Percentiles rank a stretch among this genome's conserved stretches.
These are phyloP conservation scores for Solanum hybrid DNA, from an alignment of 305 asterid genomes.

Conservation along the genomic window DNA sequence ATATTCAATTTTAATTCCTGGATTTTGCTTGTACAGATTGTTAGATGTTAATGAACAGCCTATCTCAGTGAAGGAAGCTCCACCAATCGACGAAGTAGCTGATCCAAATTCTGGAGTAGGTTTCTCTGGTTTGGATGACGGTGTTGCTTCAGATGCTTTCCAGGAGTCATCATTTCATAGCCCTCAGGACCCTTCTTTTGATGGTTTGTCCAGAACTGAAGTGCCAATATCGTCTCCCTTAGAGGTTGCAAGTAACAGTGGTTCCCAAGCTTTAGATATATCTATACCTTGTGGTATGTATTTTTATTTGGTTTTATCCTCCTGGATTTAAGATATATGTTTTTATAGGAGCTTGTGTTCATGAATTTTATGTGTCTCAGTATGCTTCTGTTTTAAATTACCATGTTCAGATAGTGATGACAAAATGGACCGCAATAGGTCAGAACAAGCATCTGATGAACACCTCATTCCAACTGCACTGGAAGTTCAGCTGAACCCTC, in stretches of 20 bases:
- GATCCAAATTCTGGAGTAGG: not conserved
- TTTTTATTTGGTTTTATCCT: not conserved
- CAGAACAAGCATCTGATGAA: slow-evolving; percentile 25
- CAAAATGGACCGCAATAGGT: slow-evolving; percentile 27
- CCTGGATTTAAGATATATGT: not conserved
- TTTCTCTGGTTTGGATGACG: not conserved
- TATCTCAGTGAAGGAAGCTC: not conserved
- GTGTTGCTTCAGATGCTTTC: not conserved
- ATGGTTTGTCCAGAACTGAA: not conserved
- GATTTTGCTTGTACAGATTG: not conserved
- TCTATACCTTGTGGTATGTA: slow-evolving; percentile 31
- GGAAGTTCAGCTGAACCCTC: not conserved
- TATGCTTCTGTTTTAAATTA: slow-evolving; percentile 6
- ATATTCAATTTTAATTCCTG: not conserved
- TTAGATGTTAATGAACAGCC: slow-evolving; percentile 6
- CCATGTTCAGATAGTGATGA: slow-evolving; percentile 26
- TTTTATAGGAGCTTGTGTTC: not conserved
- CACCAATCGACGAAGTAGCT: not conserved
- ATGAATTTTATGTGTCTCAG: not conserved
- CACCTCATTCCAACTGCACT: not conserved
- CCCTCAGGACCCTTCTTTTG: not conserved
- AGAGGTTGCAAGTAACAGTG: slow-evolving; percentile 15
- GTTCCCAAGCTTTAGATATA: slow-evolving; percentile 15
- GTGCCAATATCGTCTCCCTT: not conserved
- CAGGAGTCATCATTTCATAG: not conserved